phyloP scores from a whole-genome alignment of 1,284 basidiomycete genomes.

The Mycosarcoma mackinlayi region DNA sequence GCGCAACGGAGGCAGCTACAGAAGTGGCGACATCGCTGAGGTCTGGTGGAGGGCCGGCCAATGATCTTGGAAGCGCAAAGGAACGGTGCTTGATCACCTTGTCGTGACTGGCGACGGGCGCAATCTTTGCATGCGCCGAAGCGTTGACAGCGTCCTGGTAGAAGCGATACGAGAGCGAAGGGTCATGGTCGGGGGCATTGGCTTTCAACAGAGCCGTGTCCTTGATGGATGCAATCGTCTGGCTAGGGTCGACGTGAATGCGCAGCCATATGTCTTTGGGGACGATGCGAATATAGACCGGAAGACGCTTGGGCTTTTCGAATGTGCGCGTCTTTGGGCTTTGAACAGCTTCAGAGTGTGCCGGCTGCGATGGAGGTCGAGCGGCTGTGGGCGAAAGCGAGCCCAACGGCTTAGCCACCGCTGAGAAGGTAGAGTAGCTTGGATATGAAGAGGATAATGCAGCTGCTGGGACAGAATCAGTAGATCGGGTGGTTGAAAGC shows the following conservation, averaged over 20 bases:
- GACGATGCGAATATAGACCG: slow-evolving; percentile 56
- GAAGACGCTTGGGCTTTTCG: slow-evolving; percentile 12
- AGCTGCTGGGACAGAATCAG: slow-evolving; percentile 22
- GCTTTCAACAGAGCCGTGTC: slow-evolving; percentile 38
- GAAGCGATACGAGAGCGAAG: slow-evolving; percentile 37
- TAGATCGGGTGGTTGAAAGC: slow-evolving; percentile 19
- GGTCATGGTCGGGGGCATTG: slow-evolving; percentile 42
- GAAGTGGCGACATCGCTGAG: slow-evolving; percentile 10
- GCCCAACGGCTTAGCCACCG: no score
- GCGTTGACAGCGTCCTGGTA: slow-evolving; percentile 49
- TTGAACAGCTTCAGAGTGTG: background rate
- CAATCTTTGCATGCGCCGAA: slow-evolving; percentile 28
- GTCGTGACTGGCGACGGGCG: slow-evolving; percentile 23
- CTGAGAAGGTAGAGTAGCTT: no score
- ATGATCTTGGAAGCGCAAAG: slow-evolving; percentile 37
- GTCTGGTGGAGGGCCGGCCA: slow-evolving; percentile 23
- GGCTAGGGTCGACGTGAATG: slow-evolving; percentile 41
- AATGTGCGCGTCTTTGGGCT: background rate
- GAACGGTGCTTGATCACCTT: slow-evolving; percentile 31
- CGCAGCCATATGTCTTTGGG: slow-evolving; percentile 59
- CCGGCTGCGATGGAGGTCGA: slow-evolving; percentile 1
- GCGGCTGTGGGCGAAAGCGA: background rate
- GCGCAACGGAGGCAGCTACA: slow-evolving; percentile 7
- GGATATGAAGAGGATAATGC: slow-evolving; percentile 21
- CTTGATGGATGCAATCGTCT: slow-evolving; percentile 53